Evolutionary conservation across 1,284 basidiomycete species (phyloP), one percentile per base, ranked within the genome.

Genomic region (Cryptococcus hybrid): DNA sequence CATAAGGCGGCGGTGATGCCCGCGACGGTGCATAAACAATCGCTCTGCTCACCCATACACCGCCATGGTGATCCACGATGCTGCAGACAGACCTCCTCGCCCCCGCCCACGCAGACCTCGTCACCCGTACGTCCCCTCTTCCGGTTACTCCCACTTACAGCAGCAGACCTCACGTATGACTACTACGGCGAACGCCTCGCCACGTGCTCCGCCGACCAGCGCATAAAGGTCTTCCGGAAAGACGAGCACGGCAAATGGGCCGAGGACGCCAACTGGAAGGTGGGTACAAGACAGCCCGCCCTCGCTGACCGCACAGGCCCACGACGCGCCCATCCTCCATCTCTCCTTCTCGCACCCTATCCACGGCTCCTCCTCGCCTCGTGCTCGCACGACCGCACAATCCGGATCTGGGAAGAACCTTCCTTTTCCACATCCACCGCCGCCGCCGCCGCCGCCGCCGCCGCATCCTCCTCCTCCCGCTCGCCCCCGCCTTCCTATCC

Each of bases 291-390:
- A 7, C 2, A 30, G 24, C 47, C 5, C 39, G 38, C 24, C 12
- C 12, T 11, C 5, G 18, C 35, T 35, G 6, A 24, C 3, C 46
- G 54, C 58, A 47, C 70, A 93, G 89, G 92, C 92, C 12, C 92
- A 94, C 74, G 90, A 92, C 67, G 91, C 91, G 8, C 85, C 91
- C 0, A 82, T 93, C 43, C 84, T 90, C 7, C 86, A 84, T 74
- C 68, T 94, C n/a, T 84, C 84, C 55, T 95, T 91, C 87, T 89
- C 90, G 1, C 90, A 93, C 70, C 91, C 92, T 5, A 86, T 92
- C 73, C 92, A 91, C 63, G 92, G 91, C 8, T 84, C 85, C 83
- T 95, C 55, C 80, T 95, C 55, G 90, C 90, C 0, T 90, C 88
- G 0, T 85, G 85, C 5, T 91, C 88, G 1, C 91, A 91, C 68